Evolutionary conservation across 2,329 filamentous ascomycete species (phyloP).

Genomic region (Botrytis medusae): DNA sequence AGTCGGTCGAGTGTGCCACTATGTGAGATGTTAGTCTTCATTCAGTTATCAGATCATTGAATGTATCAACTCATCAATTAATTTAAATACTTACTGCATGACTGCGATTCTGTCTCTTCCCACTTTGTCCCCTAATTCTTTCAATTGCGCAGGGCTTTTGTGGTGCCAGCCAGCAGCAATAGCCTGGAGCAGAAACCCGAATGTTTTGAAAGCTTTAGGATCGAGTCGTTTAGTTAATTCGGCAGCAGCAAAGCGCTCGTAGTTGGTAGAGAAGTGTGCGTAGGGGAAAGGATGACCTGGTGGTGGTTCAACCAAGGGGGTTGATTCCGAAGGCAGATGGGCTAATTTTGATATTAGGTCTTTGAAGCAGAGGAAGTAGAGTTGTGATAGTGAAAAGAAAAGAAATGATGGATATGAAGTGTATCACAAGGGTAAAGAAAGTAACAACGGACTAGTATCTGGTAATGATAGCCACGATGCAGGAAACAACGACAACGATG

Average conservation of each 20-base stretch:
- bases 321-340: conserved; percentile 47
- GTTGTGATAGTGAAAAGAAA: conserved; percentile 62
- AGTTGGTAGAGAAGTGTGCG: conserved; percentile 68
- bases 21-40: neutral
- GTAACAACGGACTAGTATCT: conserved; percentile 56
- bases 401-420: conserved; percentile 37
- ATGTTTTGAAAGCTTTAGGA: conserved; percentile 58
- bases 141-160: conserved; percentile 68
- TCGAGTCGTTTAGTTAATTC: conserved; percentile 72
- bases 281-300: conserved; percentile 41
- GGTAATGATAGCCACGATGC: conserved; percentile 60
- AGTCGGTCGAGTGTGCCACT: conserved; percentile 70
- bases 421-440: conserved; percentile 39
- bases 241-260: conserved; percentile 77
- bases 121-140: conserved; percentile 63
- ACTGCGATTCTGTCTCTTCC: conserved; percentile 74
- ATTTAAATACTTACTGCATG: conserved; percentile 51
- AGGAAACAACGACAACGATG: conserved; percentile 66
- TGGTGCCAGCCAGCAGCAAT: conserved; percentile 77
- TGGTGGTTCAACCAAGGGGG: conserved; percentile 43
- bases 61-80: neutral
- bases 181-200: conserved; percentile 74
- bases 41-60: neutral
- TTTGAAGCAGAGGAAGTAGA: conserved; percentile 49
- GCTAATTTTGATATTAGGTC: neutral